phyloP scores from a whole-genome alignment of 768 basidiomycete species.

The Melanogaster broomeanus region DNA sequence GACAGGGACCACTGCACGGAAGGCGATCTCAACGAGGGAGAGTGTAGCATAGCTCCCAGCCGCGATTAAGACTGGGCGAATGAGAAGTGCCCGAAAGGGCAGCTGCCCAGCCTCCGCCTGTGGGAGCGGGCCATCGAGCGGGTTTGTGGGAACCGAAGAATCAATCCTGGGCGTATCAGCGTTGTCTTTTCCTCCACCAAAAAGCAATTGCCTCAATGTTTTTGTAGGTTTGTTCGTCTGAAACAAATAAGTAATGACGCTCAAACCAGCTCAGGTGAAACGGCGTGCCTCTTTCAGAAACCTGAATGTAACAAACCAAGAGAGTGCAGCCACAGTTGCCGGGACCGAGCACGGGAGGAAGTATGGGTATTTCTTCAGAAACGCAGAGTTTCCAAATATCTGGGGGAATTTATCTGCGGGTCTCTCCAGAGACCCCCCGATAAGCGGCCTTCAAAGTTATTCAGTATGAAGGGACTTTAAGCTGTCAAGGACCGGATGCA shows the following conservation, averaged over 20 bases:
- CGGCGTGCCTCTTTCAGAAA: conserved; percentile 55
- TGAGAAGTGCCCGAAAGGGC: conserved; percentile 50
- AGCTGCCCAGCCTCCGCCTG: conserved; percentile 27
- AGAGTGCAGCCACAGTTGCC: conserved; percentile 52
- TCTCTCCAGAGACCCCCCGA: conserved; percentile 64
- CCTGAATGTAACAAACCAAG: conserved; percentile 49
- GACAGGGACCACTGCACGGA: conserved; percentile 44
- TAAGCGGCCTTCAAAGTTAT: conserved; percentile 50
- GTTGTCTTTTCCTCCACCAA: conserved; percentile 8
- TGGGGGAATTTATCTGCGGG: conserved; percentile 68
- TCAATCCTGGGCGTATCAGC: not conserved
- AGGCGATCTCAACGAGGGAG: conserved; percentile 64
- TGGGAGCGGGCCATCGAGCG: not conserved
- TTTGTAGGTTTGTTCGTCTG: conserved; percentile 17
- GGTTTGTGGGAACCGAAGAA: not conserved
- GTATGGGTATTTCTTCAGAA: conserved; percentile 70
- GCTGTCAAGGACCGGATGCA: conserved; percentile 12
- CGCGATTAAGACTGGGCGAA: conserved; percentile 54
- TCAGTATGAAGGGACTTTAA: conserved; percentile 1
- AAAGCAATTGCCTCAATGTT: conserved; percentile 18
- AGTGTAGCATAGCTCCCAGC: conserved; percentile 61
- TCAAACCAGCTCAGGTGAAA: not conserved
- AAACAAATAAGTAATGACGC: not conserved
- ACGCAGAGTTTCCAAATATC: conserved; percentile 53
- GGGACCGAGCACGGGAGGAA: conserved; percentile 70